Evolutionary conservation across 495 filamentous ascomycete genomes (phyloP), one percentile per base, ranked within the genome.

Genomic region (Tuber indicum): DNA sequence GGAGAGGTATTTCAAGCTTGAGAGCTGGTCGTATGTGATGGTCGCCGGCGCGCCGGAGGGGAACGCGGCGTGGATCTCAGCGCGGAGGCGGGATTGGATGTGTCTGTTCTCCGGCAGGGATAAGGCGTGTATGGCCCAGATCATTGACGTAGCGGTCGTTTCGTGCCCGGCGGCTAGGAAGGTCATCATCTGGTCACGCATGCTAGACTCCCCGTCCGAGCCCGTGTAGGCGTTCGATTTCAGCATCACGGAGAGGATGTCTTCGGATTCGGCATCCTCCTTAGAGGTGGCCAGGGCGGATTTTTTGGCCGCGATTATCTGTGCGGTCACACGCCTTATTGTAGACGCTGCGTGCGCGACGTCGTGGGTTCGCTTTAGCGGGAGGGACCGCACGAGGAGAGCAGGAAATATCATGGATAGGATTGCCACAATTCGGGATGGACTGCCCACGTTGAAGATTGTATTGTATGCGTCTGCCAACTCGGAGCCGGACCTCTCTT

Each of bases 161-260:
- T 97, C 95, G 83, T 98, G 94, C 36, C 95, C 95, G 0, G 95
- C 39, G 75, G 77, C 95, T 3, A 98, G 90, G 86, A 98, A 97
- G 5, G 94, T 98, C 94, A 97, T 97, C 84, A 96, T 88, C 83
- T 98, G 95, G 83, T 97, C 93, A 62, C 93, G 87, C 36, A 98
- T 90, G 74, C 92, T 91, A 46, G 94, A 91, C 72, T 95, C 92
- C 46, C 86, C 88, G n/a, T 71, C 75, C 10, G 74, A 26, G 5
- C 76, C 74, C 2, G 77, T 66, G 84, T 97, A 97, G 41, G 88
- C 89, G 69, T 91, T 92, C 39, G 89, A 92, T 76, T 91, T 88
- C 39, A 97, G 84, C 39, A 95, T 94, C 0, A 96, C 91, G 9
- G 36, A 43, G 17, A 91, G 93, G 74, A 97, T 86, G 75, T 98